Conservation (phyloP, 257 asterid genomes). For the Solanum acaule region DNA sequence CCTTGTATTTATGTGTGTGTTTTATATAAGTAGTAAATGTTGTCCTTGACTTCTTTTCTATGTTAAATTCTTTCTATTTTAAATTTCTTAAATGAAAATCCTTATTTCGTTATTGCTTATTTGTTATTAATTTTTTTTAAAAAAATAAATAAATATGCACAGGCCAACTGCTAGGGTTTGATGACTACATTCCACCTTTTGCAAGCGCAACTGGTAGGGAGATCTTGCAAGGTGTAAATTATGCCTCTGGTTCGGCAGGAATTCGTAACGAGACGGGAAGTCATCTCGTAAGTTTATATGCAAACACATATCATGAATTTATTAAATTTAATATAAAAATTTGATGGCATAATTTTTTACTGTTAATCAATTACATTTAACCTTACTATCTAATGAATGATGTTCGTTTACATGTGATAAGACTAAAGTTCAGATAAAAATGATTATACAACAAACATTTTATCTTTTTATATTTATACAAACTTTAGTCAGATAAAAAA, state of each 20-base stretch:
- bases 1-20: not conserved
- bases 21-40: not conserved
- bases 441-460: not conserved
- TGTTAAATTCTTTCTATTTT: not conserved
- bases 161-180: constrained; percentile 21
- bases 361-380: not conserved
- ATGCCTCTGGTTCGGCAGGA: constrained; percentile 49
- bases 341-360: not conserved
- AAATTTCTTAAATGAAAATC: not conserved
- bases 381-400: not conserved
- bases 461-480: not conserved
- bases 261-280: constrained; percentile 33
- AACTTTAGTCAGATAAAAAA: no score
- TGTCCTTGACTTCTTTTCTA: not conserved
- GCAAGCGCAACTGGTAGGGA: constrained; percentile 15
- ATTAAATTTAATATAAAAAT: not conserved
- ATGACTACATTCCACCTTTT: constrained; percentile 22
- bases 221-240: constrained; percentile 2
- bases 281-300: constrained; percentile 1
- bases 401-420: not conserved
- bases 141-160: not conserved
- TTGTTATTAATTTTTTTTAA: not conserved
- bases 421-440: not conserved
- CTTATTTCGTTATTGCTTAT: not conserved
- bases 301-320: not conserved